Conservation (phyloP, 2,329 filamentous ascomycete species). For the Tolypocladium inflatum region DNA sequence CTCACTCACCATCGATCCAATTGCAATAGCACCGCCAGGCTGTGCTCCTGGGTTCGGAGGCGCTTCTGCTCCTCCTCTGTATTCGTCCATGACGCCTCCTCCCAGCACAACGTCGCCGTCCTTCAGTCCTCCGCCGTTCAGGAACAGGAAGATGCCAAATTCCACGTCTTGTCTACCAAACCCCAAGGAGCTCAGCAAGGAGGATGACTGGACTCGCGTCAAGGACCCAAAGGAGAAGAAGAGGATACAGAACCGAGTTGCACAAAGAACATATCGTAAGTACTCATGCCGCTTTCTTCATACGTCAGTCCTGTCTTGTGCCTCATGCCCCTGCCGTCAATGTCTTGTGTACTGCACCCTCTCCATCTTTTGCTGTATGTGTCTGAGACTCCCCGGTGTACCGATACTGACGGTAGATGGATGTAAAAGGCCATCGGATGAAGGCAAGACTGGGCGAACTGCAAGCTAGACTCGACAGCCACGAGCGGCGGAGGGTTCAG, state of each 20-base stretch:
- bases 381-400: background rate
- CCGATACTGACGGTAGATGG: background rate
- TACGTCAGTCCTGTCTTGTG: background rate
- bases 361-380: background rate
- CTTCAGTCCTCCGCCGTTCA: background rate
- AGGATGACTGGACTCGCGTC: constrained; percentile 19
- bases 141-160: background rate
- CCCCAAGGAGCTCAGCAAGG: constrained; percentile 8
- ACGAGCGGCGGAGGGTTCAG: constrained; percentile 11
- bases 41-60: background rate
- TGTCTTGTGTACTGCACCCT: background rate
- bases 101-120: background rate
- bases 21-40: background rate
- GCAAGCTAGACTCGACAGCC: constrained; percentile 17
- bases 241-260: constrained; percentile 20
- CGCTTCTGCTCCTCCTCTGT: background rate
- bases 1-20: background rate
- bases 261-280: constrained; percentile 22
- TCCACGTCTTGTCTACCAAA: background rate
- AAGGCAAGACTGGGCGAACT: constrained; percentile 20
- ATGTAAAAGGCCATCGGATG: constrained; percentile 19
- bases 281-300: background rate
- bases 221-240: constrained; percentile 20
- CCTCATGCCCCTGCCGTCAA: background rate
- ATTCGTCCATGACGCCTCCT: background rate